Evolutionary conservation across 1,284 basidiomycete genomes (phyloP), one percentile per base, ranked within the genome.

Genomic region (Microbotryum saponariae): DNA sequence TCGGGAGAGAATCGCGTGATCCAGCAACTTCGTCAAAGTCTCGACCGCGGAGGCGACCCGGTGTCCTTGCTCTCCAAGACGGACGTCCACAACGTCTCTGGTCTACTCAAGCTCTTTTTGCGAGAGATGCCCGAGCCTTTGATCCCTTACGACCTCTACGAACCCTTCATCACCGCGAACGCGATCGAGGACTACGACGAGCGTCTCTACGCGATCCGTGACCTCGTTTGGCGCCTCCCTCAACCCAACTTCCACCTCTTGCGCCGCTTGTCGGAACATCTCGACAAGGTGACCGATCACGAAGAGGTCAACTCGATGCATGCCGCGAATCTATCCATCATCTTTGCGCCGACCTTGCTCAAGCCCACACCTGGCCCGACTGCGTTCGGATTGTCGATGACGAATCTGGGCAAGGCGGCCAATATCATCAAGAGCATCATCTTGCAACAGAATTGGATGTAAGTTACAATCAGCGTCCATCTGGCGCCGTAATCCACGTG

Each of bases 301-400:
- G 88, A 91, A 72, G 86, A 88, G 62, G 81, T 84, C 54, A 91
- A 90, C 70, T 86, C 90, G 64, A 90, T 90, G 88, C 88, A 85
- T 2, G 83, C 87, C 0, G 85, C 88, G 67, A 85, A 86, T 7
- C 78, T 90, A 4, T 85, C 88, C 0, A 89, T 88, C 53, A 86
- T 89, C 25, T 89, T 89, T 74, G 87, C 86, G 63, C 88, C 87
- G 2, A 88, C 88, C 70, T 75, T 90, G 46, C 59, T 73, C 42
- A 63, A 63, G 48, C 65, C 72, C 1, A 58, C 74, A 85, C 56
- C 82, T 83, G 42, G 83, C 83, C 2, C 85, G 83, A 18, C 82
- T 83, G 85, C 88, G 70, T 84, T 88, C 73, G 81, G 80, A 12
- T 78, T 85, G 73, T 84, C 87, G 69, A 80, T 90, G 69, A 80